These are phyloP conservation scores for Raddia distichophylla DNA, from an alignment of 176 grass and related monocot species.

Conservation along the genomic window DNA sequence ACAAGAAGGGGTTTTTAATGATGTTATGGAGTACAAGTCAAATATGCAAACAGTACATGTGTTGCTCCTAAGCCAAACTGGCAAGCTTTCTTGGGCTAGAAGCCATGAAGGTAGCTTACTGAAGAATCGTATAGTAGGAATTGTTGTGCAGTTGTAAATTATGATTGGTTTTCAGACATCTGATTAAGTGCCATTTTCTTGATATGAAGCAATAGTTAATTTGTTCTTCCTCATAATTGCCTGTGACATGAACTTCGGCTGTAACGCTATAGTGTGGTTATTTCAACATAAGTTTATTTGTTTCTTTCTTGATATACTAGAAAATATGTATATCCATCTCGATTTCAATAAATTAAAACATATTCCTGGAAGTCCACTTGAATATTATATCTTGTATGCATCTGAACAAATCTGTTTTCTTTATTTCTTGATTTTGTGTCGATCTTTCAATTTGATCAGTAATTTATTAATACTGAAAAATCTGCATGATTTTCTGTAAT, in stretches of 20 bases:
- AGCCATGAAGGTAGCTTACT: background rate
- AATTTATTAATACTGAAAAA: slow-evolving; percentile 8
- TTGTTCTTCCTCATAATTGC: background rate
- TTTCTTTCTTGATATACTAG: background rate
- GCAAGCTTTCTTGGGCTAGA: background rate
- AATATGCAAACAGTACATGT: background rate
- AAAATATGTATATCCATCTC: background rate
- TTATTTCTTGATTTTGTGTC: background rate
- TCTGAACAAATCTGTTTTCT: slow-evolving; percentile 5
- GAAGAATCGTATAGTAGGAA: background rate
- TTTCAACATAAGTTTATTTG: background rate
- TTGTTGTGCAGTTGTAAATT: background rate
- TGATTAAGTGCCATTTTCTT: background rate
- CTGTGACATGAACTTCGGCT: background rate
- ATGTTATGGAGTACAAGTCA: background rate
- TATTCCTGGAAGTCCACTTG: background rate
- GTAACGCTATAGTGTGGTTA: background rate
- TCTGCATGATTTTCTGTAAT: background rate
- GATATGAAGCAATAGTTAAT: background rate
- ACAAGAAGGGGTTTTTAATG: background rate
- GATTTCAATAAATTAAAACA: slow-evolving; percentile 8
- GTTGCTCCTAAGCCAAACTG: background rate
- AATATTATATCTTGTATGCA: background rate
- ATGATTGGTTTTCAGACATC: background rate
- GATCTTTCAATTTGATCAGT: background rate